These are phyloP conservation scores for Zea mays DNA, from an alignment of 176 grass and related monocot species.

Conservation along the genomic window Zm-B73-REFERENCE-NAM-5.0 NC_050104.1:130630501-130631000, in stretches of 20 bases:
- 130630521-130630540: not conserved
- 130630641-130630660: slow-evolving; percentile 45
- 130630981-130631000: too few relatives aligned
- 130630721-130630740: too few relatives aligned
- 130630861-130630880: slow-evolving; percentile 13
- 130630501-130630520: not conserved
- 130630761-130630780: not conserved
- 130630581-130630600: slow-evolving; percentile 32
- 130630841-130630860: slow-evolving; percentile 82
- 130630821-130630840: slow-evolving; percentile 73
- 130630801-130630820: slow-evolving; percentile 70
- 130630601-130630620: slow-evolving; percentile 60
- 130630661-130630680: slow-evolving; percentile 48
- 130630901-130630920: not conserved
- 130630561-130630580: slow-evolving; percentile 23
- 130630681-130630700: slow-evolving; percentile 12
- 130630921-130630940: slow-evolving; percentile 73
- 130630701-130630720: not conserved
- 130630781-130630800: slow-evolving; percentile 33
- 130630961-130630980: too few relatives aligned
- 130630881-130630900: slow-evolving; percentile 34
- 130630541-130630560: slow-evolving; percentile 15
- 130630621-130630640: slow-evolving; percentile 59
- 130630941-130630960: too few relatives aligned
- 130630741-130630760: too few relatives aligned